phyloP scores from a whole-genome alignment of 2,329 filamentous ascomycete species.

The Aureobasidium sp. region DNA sequence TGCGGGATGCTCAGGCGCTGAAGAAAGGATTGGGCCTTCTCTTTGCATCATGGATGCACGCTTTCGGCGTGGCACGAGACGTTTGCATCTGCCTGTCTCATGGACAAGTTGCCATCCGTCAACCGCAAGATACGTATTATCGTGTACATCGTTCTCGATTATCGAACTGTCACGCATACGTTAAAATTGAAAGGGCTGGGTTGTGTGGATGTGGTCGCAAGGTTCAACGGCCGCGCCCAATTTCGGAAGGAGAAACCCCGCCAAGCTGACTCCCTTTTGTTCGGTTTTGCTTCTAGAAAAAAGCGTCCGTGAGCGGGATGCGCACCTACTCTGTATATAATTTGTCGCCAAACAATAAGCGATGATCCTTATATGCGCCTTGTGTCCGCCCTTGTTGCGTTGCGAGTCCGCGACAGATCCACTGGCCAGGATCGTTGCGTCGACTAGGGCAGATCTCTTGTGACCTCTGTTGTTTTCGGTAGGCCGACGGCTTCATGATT shows the following conservation, averaged over 20 bases:
- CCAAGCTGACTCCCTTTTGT: constrained; percentile 11
- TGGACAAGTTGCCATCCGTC: not conserved
- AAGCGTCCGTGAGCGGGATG: constrained; percentile 1
- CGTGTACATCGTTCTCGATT: constrained; percentile 12
- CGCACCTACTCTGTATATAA: not conserved
- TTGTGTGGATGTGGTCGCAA: constrained; percentile 9
- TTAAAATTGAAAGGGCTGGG: constrained; percentile 13
- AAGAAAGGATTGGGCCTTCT: not conserved
- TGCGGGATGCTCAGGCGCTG: constrained; percentile 12
- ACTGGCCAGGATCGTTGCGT: not conserved
- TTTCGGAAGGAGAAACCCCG: constrained; percentile 8
- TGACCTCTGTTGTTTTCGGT: not conserved
- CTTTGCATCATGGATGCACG: constrained; percentile 2
- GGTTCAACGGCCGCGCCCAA: constrained; percentile 11
- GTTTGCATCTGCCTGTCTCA: constrained; percentile 16
- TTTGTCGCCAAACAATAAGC: constrained; percentile 11
- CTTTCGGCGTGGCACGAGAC: constrained; percentile 12
- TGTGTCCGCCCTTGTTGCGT: not conserved
- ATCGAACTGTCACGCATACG: constrained; percentile 11
- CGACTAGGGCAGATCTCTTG: not conserved
- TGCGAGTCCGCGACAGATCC: not conserved
- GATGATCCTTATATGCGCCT: constrained; percentile 8
- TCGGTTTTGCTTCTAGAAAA: constrained; percentile 14
- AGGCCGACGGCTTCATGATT: constrained; percentile 11
- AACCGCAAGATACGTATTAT: not conserved